Percentiles rank a stretch among this genome's conserved stretches.
Evolutionary conservation across 1,139 yeast species (phyloP).

Genomic region (Candida labiduridarum): DNA sequence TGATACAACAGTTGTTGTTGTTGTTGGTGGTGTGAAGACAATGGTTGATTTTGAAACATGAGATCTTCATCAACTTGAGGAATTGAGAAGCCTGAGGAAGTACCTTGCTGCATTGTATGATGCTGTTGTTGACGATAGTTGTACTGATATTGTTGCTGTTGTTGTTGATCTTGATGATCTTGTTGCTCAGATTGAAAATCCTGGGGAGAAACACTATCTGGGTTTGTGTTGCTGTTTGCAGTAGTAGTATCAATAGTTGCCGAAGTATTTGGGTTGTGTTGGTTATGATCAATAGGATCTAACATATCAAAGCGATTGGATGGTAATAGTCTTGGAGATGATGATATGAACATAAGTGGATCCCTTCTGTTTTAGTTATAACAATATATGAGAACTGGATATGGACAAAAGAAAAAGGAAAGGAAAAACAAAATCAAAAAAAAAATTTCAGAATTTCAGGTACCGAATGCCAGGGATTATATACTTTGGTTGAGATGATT

Average conservation of each 20-base stretch:
- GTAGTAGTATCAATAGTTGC: neutral
- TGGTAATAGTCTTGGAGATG: conserved; percentile 14
- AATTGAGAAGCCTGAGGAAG: neutral
- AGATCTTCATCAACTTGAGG: conserved; percentile 2
- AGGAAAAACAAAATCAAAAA: neutral
- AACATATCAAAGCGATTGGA: conserved; percentile 24
- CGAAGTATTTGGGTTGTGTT: conserved; percentile 4
- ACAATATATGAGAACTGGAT: conserved; percentile 4
- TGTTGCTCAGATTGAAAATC: neutral
- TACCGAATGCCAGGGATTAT: neutral
- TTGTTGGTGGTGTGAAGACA: neutral
- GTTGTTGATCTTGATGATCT: neutral
- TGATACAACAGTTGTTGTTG: conserved; percentile 4
- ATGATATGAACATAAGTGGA: conserved; percentile 16
- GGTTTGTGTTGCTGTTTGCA: neutral
- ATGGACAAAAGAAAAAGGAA: neutral
- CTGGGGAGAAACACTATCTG: neutral
- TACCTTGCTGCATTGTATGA: neutral
- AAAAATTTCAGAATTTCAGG: neutral
- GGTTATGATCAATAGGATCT: conserved; percentile 23
- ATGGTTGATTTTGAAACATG: neutral
- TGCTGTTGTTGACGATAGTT: conserved; percentile 2
- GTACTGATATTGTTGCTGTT: neutral
- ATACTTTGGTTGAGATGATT: conserved; percentile 1
- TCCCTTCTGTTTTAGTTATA: neutral